These are phyloP conservation scores for Cryptococcus sp. DNA, from an alignment of 1,284 basidiomycete species.

Conservation along the genomic window DNA sequence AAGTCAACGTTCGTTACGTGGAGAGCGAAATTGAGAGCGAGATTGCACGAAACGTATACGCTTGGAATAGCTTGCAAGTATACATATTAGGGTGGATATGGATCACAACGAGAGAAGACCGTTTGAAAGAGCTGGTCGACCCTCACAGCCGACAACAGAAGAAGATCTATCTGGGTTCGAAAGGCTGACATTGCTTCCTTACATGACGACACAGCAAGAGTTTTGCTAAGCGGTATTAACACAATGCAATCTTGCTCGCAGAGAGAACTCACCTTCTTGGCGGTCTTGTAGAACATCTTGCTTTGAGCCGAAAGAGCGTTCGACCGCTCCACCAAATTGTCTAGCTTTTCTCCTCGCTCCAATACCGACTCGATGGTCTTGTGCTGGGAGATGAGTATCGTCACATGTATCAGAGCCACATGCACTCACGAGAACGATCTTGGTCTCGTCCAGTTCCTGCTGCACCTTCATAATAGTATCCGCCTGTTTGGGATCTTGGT, in stretches of 20 bases:
- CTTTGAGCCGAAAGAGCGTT: constrained; percentile 83
- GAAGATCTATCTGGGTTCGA: too few species aligned
- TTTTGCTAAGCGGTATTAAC: constrained; percentile 54
- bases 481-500: constrained; percentile 96
- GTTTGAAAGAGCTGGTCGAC: too few species aligned
- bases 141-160: too few species aligned
- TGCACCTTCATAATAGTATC: constrained; percentile 99
- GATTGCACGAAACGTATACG: too few species aligned
- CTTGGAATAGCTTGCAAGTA: too few species aligned
- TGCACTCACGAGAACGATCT: constrained; percentile 80
- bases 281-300: constrained; percentile 94
- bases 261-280: constrained; percentile 65
- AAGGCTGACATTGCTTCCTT: constrained; percentile 9
- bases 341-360: constrained; percentile 93
- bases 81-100: too few species aligned
- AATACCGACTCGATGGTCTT: constrained; percentile 99
- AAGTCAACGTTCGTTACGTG: too few species aligned
- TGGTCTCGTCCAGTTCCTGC: constrained; percentile 97
- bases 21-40: too few species aligned
- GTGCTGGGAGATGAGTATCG: constrained; percentile 56
- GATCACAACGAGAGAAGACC: too few species aligned
- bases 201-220: constrained; percentile 58
- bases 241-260: background rate
- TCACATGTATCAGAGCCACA: background rate
- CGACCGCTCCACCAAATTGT: constrained; percentile 93